phyloP scores from a whole-genome alignment of 805 yeast species.

The Yarrowia sp. region DNA sequence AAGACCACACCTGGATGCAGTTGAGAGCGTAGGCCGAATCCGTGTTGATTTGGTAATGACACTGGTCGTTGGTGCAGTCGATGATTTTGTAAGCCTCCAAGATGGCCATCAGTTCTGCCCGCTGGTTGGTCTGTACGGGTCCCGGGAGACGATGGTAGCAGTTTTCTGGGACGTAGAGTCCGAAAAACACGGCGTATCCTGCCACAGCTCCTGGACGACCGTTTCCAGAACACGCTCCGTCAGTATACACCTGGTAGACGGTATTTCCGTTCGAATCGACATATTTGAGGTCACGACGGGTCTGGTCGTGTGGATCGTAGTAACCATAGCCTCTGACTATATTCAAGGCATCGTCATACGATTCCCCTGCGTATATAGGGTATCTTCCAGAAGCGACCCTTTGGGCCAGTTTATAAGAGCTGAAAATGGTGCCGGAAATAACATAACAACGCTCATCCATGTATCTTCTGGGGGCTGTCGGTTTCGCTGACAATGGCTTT shows the following conservation, averaged over 20 bases:
- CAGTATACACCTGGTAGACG: background rate
- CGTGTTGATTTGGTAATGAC: background rate
- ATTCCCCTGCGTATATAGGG: too few species aligned
- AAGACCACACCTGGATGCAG: background rate
- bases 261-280: background rate
- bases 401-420: background rate
- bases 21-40: background rate
- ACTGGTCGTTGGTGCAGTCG: too few species aligned
- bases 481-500: too few species aligned
- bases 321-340: background rate
- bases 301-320: too few species aligned
- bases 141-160: background rate
- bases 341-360: too few species aligned
- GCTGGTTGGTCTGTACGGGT: background rate
- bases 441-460: background rate
- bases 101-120: background rate
- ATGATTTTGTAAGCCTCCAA: background rate
- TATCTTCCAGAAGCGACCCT: background rate
- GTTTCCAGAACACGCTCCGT: background rate
- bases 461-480: background rate
- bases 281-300: background rate
- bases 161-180: background rate
- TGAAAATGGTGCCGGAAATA: background rate
- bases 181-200: background rate
- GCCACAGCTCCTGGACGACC: background rate